phyloP scores from a whole-genome alignment of 176 grass and related monocot genomes.

The Lolium perenne region DNA sequence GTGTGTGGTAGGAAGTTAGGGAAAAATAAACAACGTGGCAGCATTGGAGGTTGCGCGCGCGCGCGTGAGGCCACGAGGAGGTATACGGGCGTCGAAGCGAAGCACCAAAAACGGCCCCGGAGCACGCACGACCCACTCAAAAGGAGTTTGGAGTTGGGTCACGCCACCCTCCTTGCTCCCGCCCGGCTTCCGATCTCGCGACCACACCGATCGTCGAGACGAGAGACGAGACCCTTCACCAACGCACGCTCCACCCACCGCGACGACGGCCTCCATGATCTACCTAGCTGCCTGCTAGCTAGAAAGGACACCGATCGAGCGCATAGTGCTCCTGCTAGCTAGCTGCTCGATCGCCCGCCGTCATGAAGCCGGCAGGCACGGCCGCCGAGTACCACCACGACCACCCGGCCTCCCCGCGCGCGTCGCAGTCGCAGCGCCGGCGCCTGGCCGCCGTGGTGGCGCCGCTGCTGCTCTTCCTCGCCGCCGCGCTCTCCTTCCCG shows the following conservation, averaged over 20 bases:
- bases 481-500: constrained; percentile 49
- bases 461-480: constrained; percentile 59
- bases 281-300: too few species aligned
- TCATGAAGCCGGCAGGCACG: neutral
- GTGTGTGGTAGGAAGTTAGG: too few species aligned
- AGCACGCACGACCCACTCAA: neutral
- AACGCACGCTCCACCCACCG: neutral
- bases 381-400: neutral
- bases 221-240: constrained; percentile 11
- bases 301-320: too few species aligned
- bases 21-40: too few species aligned
- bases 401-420: neutral
- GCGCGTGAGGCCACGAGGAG: neutral
- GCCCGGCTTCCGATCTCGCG: constrained; percentile 22
- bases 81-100: neutral
- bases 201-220: neutral
- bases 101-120: neutral
- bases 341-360: neutral
- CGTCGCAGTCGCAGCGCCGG: neutral
- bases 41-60: neutral
- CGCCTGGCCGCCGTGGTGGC: constrained; percentile 39
- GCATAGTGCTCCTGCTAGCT: neutral
- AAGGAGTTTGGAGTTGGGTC: neutral
- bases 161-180: constrained; percentile 28
- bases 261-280: too few species aligned